phyloP scores from a whole-genome alignment of 371 early-diverging fungal genomes.

The Smittium mucronatum region DNA sequence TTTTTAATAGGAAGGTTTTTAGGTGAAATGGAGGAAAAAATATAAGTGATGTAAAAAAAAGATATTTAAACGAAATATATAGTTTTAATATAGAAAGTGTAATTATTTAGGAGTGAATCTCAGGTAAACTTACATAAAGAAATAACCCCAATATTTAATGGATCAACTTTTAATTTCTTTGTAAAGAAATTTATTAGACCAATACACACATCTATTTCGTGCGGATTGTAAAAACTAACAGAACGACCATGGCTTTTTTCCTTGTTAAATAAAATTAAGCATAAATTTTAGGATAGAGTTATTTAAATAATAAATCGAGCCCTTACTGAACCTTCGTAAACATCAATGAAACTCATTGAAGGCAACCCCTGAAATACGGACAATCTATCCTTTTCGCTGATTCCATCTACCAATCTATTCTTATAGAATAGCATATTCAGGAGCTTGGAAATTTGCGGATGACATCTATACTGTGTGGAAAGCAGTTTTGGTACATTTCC shows the following conservation, averaged over 20 bases:
- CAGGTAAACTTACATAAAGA: constrained; percentile 2
- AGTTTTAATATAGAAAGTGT: not conserved
- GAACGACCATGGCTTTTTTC: constrained; percentile 24
- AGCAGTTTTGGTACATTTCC: constrained; percentile 47
- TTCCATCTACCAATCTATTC: constrained; percentile 44
- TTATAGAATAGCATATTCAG: constrained; percentile 71
- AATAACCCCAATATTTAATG: constrained; percentile 7
- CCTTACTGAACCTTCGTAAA: not conserved
- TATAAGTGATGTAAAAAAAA: not conserved
- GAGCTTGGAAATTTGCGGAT: constrained; percentile 62
- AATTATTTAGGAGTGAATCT: not conserved
- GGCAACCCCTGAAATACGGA: not conserved
- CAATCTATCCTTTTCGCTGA: not conserved
- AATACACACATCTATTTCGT: constrained; percentile 24
- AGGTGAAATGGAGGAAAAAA: not conserved
- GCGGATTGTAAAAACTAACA: constrained; percentile 29
- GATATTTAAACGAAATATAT: not conserved
- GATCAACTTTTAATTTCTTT: not conserved
- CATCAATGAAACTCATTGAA: not conserved
- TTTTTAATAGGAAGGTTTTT: constrained; percentile 5
- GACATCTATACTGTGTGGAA: constrained; percentile 83
- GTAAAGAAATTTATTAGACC: constrained; percentile 17
- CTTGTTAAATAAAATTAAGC: constrained; percentile 10
- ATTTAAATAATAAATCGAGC: not conserved
- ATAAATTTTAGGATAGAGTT: not conserved